Percentiles rank a stretch among this genome's conserved stretches.
Conservation (phyloP, 2,329 filamentous ascomycete species). For the Ceratocystis albifundus region DNA sequence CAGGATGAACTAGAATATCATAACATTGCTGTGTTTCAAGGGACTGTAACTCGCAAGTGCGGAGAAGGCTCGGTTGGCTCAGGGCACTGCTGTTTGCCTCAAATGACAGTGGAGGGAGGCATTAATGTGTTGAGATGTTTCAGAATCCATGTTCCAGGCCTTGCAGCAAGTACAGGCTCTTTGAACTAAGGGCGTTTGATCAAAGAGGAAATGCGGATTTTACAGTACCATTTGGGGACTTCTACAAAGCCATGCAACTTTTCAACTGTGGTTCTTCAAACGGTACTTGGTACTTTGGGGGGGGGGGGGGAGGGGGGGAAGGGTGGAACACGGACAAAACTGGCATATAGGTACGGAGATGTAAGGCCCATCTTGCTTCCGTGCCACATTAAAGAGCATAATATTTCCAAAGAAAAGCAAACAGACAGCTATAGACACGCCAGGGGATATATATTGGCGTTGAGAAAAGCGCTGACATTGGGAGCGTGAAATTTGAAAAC, state of each 20-base stretch:
- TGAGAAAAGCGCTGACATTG: not conserved
- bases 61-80: not conserved
- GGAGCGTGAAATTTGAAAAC: not conserved
- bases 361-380: not conserved
- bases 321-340: not conserved
- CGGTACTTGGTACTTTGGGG: no score
- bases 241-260: not conserved
- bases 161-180: not conserved
- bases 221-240: not conserved
- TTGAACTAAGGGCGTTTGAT: not conserved
- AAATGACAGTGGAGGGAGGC: conserved; percentile 8
- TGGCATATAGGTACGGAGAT: not conserved
- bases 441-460: not conserved
- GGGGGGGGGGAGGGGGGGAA: no score
- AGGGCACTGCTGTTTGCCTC: not conserved
- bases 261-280: not conserved
- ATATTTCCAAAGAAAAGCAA: not conserved
- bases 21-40: conserved; percentile 7
- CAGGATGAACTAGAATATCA: conserved; percentile 11
- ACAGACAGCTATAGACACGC: not conserved
- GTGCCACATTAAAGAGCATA: conserved; percentile 7
- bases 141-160: not conserved
- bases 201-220: not conserved
- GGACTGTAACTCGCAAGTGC: not conserved
- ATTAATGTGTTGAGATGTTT: conserved; percentile 8